A percentile compares a stretch with the other conserved stretches of the same genome.
These are phyloP conservation scores for Pulicaria dysenterica DNA, from an alignment of 129 eudicot genomes.

Conservation along the genomic window DNA sequence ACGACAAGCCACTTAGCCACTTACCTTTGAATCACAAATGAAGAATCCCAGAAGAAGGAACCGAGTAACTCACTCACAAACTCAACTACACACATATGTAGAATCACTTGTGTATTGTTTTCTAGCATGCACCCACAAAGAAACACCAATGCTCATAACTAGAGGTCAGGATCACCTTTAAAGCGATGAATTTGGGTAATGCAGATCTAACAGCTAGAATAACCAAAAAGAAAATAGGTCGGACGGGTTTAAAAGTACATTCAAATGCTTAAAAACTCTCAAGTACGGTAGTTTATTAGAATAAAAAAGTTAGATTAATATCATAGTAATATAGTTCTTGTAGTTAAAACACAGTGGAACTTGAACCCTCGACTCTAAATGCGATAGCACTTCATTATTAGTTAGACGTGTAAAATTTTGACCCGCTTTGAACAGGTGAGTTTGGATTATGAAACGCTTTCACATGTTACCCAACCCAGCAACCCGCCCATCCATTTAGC, in stretches of 20 bases:
- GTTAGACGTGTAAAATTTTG: background rate
- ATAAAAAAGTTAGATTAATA: background rate
- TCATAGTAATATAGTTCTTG: background rate
- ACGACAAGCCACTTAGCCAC: slow-evolving; percentile 9
- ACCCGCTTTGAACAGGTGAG: background rate
- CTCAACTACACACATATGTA: background rate
- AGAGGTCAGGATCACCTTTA: background rate
- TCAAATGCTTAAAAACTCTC: background rate
- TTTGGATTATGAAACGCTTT: background rate
- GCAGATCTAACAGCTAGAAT: background rate
- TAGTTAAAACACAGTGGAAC: no score
- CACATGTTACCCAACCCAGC: background rate
- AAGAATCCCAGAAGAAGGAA: background rate
- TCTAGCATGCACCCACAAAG: background rate
- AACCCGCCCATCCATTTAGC: background rate
- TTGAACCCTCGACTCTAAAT: no score
- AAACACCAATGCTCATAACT: background rate
- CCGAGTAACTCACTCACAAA: background rate
- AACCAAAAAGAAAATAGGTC: background rate
- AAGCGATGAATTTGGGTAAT: background rate
- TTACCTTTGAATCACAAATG: background rate
- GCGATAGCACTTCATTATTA: background rate
- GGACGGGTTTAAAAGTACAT: background rate
- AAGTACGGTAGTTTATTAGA: background rate
- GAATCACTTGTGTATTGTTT: background rate